Conservation (phyloP, 441 rosid species). For the Aquilaria agallochum region DNA sequence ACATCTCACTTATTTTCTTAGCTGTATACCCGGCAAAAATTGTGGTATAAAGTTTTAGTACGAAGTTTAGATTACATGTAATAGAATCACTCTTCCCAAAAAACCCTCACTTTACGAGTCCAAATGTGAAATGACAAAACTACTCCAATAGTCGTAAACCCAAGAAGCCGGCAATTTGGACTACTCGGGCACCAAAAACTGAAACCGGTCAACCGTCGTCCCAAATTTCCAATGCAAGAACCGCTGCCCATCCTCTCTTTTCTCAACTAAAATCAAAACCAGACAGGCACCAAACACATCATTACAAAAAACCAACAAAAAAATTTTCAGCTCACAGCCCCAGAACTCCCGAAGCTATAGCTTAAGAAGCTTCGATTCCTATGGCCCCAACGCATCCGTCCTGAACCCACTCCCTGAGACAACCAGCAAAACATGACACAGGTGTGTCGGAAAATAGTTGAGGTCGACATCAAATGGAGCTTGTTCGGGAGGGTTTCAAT, state of each 20-base stretch:
- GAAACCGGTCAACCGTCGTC: slow-evolving; percentile 52
- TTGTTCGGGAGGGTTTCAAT: slow-evolving; percentile 48
- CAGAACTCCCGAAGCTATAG: too few relatives aligned
- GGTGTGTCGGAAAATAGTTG: slow-evolving; percentile 44
- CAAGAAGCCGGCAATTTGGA: slow-evolving; percentile 40
- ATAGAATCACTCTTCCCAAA: slow-evolving; percentile 3
- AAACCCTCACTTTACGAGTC: slow-evolving; percentile 1
- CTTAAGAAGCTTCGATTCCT: slow-evolving; percentile 8
- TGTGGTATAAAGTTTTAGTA: not conserved
- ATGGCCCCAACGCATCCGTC: slow-evolving; percentile 30
- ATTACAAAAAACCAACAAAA: not conserved
- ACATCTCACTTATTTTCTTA: slow-evolving; percentile 13
- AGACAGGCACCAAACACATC: not conserved
- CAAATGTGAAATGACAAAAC: slow-evolving; percentile 7
- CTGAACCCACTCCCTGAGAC: slow-evolving; percentile 14
- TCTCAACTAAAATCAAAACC: slow-evolving; percentile 14
- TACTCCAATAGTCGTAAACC: slow-evolving; percentile 16
- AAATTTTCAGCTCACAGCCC: too few relatives aligned
- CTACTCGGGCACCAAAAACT: slow-evolving; percentile 19
- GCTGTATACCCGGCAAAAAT: slow-evolving; percentile 10
- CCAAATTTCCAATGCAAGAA: slow-evolving; percentile 9
- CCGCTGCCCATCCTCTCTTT: slow-evolving; percentile 13
- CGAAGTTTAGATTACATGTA: too few relatives aligned
- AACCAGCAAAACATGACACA: slow-evolving; percentile 43
- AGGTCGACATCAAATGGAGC: slow-evolving; percentile 48